Base-by-base conservation (phyloP, 192 early-diverging fungal species). In the Gaertneriomyces sp. region DNA sequence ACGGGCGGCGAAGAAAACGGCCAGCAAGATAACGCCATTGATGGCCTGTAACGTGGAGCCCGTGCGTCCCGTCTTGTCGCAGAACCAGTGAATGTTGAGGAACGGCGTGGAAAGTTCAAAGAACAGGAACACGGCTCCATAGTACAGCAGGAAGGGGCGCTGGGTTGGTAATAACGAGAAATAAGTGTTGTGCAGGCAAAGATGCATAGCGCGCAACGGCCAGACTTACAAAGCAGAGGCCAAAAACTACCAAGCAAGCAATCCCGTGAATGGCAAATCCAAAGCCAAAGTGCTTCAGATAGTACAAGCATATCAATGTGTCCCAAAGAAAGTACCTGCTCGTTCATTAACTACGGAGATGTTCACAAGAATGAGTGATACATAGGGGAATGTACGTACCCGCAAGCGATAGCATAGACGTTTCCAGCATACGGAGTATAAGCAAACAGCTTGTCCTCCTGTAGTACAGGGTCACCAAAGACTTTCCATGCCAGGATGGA, bases 311-410 rank as follows among this genome's bases (percentile, higher is more conserved):
- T 6, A 88, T 72, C 51, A 87, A 56, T 0, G 87, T 85, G 75
- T 97, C 95, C 95, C 95, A 97, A 50, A 94, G 61, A 79, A 97
- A 97, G 75, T 94, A 96, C 14, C 91, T 90, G 68, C 42, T 44
- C 10, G 50, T 63, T 64, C 5, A 44, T 11, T 7, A 56, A 42
- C 7, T 49, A 14, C 25, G 51, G 42, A 4, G 4, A 10, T 49
- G 33, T 43, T 4, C 0, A 19, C 42, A 7, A 43, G 11, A 42
- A 44, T 46, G 20, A 39, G 44, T 50, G 9, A 58, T 8, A 41
- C 11, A 4, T 4, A 33, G 33, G 40, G 55, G 17, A 42, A 43
- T 39, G 20, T 12, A 67, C 53, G 47, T 86, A 91, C 85, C 92
- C 91, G 65, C 89, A 89, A 50, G 89, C 82, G 42, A 96, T 74